These are phyloP conservation scores for Pyrenula massariospora DNA, from an alignment of 495 filamentous ascomycete species.

Conservation along the genomic window DNA sequence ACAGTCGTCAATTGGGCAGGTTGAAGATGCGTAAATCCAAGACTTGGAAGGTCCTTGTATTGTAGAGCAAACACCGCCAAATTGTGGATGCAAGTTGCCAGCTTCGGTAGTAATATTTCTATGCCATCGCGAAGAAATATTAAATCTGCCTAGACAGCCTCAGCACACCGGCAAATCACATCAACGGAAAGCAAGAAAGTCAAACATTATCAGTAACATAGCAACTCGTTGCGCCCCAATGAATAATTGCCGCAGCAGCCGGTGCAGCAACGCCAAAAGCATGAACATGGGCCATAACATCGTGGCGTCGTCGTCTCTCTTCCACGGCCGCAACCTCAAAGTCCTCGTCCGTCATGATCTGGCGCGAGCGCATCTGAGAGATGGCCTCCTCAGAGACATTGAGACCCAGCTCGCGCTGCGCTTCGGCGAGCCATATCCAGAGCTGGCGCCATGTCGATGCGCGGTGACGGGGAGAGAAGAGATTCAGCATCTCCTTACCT, in stretches of 20 bases:
- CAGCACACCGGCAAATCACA: constrained; percentile 62
- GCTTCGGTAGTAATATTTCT: constrained; percentile 69
- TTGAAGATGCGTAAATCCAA: constrained; percentile 85
- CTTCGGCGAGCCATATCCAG: constrained; percentile 74
- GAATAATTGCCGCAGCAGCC: constrained; percentile 77
- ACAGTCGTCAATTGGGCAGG: constrained; percentile 74
- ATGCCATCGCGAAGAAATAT: constrained; percentile 69
- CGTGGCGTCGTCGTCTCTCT: constrained; percentile 64
- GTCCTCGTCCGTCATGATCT: constrained; percentile 64
- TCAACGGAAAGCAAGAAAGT: no score
- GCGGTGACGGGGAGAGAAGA: constrained; percentile 65
- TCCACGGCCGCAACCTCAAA: constrained; percentile 68
- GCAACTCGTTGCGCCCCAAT: constrained; percentile 54
- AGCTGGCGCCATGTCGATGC: constrained; percentile 66
- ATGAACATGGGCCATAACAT: constrained; percentile 66
- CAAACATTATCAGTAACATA: constrained; percentile 15
- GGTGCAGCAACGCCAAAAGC: constrained; percentile 63
- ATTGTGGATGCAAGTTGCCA: constrained; percentile 77
- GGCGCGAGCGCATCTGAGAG: constrained; percentile 59
- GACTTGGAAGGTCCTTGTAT: constrained; percentile 51
- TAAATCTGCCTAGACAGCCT: constrained; percentile 84
- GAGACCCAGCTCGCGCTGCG: constrained; percentile 32
- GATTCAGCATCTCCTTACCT: constrained; percentile 37
- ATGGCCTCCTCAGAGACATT: constrained; percentile 61
- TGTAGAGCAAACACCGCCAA: constrained; percentile 64